Evolutionary conservation across 2,329 filamentous ascomycete genomes (phyloP), one percentile per base, ranked within the genome.

Genomic region (Chaetomiaceae sp.): DNA sequence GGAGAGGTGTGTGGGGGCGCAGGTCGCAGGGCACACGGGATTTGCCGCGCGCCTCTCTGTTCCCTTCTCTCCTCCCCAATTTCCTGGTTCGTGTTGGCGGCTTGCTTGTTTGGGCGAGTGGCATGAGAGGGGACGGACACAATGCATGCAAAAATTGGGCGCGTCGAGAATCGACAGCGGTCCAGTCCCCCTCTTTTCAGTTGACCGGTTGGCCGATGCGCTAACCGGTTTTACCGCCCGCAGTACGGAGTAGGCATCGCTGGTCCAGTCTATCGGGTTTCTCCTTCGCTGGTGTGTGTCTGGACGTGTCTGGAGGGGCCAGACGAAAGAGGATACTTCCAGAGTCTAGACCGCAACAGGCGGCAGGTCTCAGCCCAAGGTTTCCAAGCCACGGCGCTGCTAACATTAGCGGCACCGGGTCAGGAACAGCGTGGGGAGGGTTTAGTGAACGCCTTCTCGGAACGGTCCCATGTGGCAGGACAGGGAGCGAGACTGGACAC

Each of bases 21-120:
- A 33, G 10, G 14, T 5, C 30, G 30, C 3, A n/a, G 23, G 20
- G n/a, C 27, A 13, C 40, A 41, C 42, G 48, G 48, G 14, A 46
- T 34, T 45, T 46, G 30, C 48, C 42, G 48, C 27, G 41, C 25
- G 41, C 27, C 20, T 44, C n/a, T n/a, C n/a, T 20, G 20, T 21
- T 42, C 6, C 25, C 25, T 10, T 7, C 3, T 10, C 25, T 10
- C 25, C 6, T 27, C 25, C 25, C 3, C 25, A 7, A 6, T 27
- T 6, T 27, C 25, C 25, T 27, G 25, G 25, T 10, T 27, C 6
- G 6, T 27, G 6, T 27, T 27, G 21, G 3, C 9, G n/a, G 5
- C 14, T 30, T 21, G 30, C 34, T 47, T 33, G 34, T 39, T 27
- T 33, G 30, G 30, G 30, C 25, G 25, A 27, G 25, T 27, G 25